phyloP scores from a whole-genome alignment of 2,329 filamentous ascomycete species.

The Sporothrix phasma region DNA sequence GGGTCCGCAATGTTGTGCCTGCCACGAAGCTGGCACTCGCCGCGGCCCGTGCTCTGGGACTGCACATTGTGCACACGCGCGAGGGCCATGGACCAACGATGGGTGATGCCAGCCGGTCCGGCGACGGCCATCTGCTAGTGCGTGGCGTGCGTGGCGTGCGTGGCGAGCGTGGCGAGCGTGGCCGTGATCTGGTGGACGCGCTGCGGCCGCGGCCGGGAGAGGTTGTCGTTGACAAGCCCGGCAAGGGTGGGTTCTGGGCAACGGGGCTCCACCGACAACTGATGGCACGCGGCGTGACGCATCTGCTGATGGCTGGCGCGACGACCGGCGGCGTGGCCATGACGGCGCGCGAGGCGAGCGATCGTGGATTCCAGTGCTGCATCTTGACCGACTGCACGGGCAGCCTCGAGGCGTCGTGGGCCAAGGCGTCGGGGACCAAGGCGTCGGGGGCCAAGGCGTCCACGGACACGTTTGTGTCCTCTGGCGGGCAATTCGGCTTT shows the following conservation, averaged over 20 bases:
- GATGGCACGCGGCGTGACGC: slow-evolving; percentile 45
- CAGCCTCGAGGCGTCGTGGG: slow-evolving; percentile 38
- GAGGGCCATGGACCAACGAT: slow-evolving; percentile 41
- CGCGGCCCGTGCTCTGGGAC: slow-evolving; percentile 30
- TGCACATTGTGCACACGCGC: slow-evolving; percentile 39
- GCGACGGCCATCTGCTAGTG: slow-evolving; percentile 41
- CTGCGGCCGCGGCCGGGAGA: slow-evolving; percentile 41
- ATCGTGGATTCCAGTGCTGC: slow-evolving; percentile 52
- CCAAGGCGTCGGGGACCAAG: slow-evolving; percentile 33
- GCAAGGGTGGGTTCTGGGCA: slow-evolving; percentile 50
- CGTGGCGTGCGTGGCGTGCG: too few relatives aligned
- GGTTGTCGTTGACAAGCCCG: slow-evolving; percentile 47
- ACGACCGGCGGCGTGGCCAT: slow-evolving; percentile 50
- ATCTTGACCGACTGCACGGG: slow-evolving; percentile 38
- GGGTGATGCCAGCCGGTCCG: slow-evolving; percentile 37
- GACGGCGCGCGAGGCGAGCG: slow-evolving; percentile 46
- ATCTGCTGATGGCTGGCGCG: slow-evolving; percentile 47
- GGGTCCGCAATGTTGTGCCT: slow-evolving; percentile 35
- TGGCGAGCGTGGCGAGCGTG: too few relatives aligned
- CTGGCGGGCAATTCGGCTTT: slow-evolving; percentile 43
- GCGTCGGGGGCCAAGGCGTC: slow-evolving; percentile 35
- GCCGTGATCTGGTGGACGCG: slow-evolving; percentile 46
- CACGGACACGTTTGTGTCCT: slow-evolving; percentile 40
- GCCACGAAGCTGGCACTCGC: slow-evolving; percentile 29
- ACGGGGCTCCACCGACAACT: slow-evolving; percentile 44